Percentiles rank a stretch among this genome's conserved stretches.
Evolutionary conservation across 441 rosid species (phyloP).

Genomic region (Dalechampia spathulata): DNA sequence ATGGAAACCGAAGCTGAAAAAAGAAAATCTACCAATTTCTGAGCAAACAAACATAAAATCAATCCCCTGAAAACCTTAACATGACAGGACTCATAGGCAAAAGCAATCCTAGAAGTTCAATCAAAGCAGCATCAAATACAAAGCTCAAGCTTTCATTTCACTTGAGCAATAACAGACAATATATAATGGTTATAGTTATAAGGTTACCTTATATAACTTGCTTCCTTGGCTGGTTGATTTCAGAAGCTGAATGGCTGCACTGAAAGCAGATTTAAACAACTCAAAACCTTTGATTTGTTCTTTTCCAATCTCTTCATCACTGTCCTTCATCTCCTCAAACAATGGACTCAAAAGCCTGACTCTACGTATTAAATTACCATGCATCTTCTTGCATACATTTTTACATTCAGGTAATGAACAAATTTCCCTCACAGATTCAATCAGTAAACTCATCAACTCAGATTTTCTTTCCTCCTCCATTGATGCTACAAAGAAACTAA

Average conservation of each 20-base stretch:
- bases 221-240: constrained; percentile 60
- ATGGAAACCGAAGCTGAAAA: no score
- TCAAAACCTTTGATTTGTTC: constrained; percentile 50
- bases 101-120: no score
- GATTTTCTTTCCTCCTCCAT: constrained; percentile 27
- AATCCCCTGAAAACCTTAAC: no score
- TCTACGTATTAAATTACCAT: constrained; percentile 74
- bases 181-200: background rate
- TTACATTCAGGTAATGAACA: constrained; percentile 51
- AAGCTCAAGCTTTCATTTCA: constrained; percentile 1
- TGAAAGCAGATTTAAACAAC: constrained; percentile 39
- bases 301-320: constrained; percentile 26
- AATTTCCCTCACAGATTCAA: constrained; percentile 53
- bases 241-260: constrained; percentile 55
- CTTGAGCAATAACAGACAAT: constrained; percentile 16
- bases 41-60: no score
- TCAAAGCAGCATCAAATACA: constrained; percentile 1
- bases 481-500: constrained; percentile 26
- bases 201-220: constrained; percentile 65
- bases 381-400: constrained; percentile 53
- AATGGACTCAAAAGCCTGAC: constrained; percentile 88
- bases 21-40: no score
- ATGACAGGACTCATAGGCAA: no score
- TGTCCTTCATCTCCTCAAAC: constrained; percentile 76
- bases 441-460: constrained; percentile 40